Evolutionary conservation across 441 rosid genomes (phyloP).

Genomic region (Populus hybrid): DNA sequence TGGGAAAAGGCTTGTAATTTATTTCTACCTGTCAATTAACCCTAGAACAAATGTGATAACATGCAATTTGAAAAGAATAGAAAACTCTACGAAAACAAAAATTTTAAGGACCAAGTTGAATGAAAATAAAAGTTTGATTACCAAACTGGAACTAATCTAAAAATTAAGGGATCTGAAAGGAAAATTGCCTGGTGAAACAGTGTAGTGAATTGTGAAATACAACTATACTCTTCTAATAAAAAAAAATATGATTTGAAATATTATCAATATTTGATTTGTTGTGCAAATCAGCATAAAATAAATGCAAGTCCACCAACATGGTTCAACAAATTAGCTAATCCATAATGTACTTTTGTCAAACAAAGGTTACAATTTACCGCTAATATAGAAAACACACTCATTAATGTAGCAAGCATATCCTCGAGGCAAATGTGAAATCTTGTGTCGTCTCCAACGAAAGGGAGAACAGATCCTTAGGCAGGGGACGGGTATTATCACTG

Average conservation of each 20-base stretch:
- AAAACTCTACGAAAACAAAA: too few relatives aligned
- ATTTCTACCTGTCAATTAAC: too few relatives aligned
- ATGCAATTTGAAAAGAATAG: too few relatives aligned
- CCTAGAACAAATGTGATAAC: too few relatives aligned
- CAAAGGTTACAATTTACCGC: not conserved
- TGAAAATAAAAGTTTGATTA: too few relatives aligned
- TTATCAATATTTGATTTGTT: not conserved
- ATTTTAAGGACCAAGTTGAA: not conserved
- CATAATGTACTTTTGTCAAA: not conserved
- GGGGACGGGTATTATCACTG: not conserved
- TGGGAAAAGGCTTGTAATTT: too few relatives aligned
- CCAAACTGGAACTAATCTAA: not conserved
- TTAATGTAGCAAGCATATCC: not conserved
- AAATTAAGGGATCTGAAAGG: not conserved
- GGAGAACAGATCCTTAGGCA: not conserved
- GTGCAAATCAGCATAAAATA: not conserved
- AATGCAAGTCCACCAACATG: not conserved
- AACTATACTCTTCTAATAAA: not conserved
- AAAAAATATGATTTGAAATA: too few relatives aligned
- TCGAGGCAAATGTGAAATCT: not conserved
- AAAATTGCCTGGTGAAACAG: not conserved
- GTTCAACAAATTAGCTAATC: not conserved
- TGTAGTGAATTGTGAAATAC: not conserved
- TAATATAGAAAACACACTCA: not conserved
- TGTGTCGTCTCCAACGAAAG: not conserved